Evolutionary conservation across 2,329 filamentous ascomycete species (phyloP), one percentile per base, ranked within the genome.

Genomic region (Waltergamsia citrina): DNA sequence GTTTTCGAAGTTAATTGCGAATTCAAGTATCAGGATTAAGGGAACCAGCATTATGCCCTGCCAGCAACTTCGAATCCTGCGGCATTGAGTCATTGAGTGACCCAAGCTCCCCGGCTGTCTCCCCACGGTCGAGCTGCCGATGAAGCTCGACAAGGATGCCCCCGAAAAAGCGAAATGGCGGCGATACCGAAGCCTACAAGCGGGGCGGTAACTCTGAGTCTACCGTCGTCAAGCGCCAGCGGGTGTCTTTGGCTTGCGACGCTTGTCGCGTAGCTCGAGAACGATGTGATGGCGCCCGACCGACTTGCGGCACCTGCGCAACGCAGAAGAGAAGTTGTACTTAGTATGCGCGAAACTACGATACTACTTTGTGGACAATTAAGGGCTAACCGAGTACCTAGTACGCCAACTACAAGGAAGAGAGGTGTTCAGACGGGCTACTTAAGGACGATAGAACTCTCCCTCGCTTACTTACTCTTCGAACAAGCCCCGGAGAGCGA

Each of bases 401-500:
- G n/a, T 52, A 75, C 81, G 40, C 70, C 79, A 35, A 77, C 75
- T 35, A 76, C 80, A 7, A 85, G 85, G 56, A 86, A 86, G 53
- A 69, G 83, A 41, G 83, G 84, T 4, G 74, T 88, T 9, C 82
- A 82, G 45, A 83, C 83, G n/a, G 83, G 84, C 12, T 86, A 87
- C 48, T 79, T 88, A 35, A 71, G 81, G 22, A 81, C 80, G 0
- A 62, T 88, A 14, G 83, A 88, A 53, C 55, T 82, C 28, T 70
- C 78, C 8, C 64, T 83, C 35, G 78, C 77, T 10, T 77, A 77
- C 63, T 17, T 34, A 11, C 58, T 82, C 2, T 79, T 85, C 39
- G 68, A 74, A 38, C 70, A 71, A 35, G 67, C 76, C 23, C 65
- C 73, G 11, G 73, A 69, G 8, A 69, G 65, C 31, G 78, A 84